Conservation (phyloP, 2,329 filamentous ascomycete genomes). For the Aspergillus pseudonomiae region DNA sequence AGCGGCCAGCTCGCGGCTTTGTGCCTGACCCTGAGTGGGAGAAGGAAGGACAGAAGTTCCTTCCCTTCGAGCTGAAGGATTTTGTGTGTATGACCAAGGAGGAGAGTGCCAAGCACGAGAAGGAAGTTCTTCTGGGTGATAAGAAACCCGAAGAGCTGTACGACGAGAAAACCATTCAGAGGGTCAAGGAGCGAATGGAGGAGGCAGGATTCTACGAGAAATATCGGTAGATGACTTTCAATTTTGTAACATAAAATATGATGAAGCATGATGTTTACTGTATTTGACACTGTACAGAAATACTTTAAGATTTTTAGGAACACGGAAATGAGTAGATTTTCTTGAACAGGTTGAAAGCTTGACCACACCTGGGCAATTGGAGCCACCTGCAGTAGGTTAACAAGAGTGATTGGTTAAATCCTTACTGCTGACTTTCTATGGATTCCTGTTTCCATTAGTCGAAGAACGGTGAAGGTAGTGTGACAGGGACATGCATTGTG, state of each 20-base stretch:
- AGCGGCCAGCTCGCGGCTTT: conserved; percentile 63
- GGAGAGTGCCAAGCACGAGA: conserved; percentile 79
- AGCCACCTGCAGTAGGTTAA: no score
- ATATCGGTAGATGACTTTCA: conserved; percentile 44
- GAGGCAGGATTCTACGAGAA: conserved; percentile 65
- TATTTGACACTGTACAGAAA: no score
- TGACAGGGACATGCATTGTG: no score
- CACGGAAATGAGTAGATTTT: no score
- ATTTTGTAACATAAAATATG: not conserved
- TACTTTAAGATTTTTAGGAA: no score
- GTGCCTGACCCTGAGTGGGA: conserved; percentile 63
- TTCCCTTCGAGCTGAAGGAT: conserved; percentile 69
- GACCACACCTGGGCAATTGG: no score
- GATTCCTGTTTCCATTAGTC: no score
- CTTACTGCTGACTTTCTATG: no score
- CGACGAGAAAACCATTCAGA: conserved; percentile 64
- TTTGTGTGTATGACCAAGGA: conserved; percentile 93
- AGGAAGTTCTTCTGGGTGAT: conserved; percentile 71
- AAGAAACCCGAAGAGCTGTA: conserved; percentile 75
- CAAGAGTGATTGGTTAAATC: no score
- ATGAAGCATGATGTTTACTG: not conserved
- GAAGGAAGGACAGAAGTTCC: conserved; percentile 71
- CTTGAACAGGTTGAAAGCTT: no score
- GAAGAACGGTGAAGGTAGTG: no score
- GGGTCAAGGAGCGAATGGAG: conserved; percentile 66